Evolutionary conservation across 225 moss, liverwort and hornwort genomes (phyloP), one percentile per base, ranked within the genome.

Genomic region (Antitrichia curtipendula): DNA sequence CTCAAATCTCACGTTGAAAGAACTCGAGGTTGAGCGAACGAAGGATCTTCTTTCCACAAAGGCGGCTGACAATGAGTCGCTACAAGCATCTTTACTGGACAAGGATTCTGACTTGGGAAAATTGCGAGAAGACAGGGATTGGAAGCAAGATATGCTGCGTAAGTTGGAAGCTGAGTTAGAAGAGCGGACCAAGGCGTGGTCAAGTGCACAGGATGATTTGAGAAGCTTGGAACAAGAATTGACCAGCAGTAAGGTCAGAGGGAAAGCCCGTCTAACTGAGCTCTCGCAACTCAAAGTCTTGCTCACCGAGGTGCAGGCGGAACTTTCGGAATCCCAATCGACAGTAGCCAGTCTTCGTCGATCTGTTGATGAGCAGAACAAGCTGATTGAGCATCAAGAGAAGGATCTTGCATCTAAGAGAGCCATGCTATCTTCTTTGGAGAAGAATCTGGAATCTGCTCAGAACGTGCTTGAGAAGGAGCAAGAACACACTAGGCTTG

Each of bases 221-320:
- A 88, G 54, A 82, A 61, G 53, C n/a, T 47, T 90, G 62, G 90
- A 88, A 56, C 90, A 88, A 16, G 90, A 90, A 60, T 69, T 90
- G 85, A 62, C 88, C 69, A 90, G 90, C 82, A 88, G 90, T 23
- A 90, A 90, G 69, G 62, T 90, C 20, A 68, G 90, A 88, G 90
- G 90, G 58, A 90, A 90, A 49, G 88, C 90, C 13, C 90, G 90
- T 38, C 45, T 90, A 69, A 82, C 45, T 76, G 90, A 90, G 77
- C 85, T 90, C 76, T 90, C 90, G 85, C 90, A 90, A 75, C 85
- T 90, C 29, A 90, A 90, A 82, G 85, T 90, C 69, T 82, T 90
- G 69, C 90, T 90, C 70, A 81, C 90, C 47, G 90, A 90, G 85
- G 90, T 90, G 85, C 90, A 90, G 70, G 29, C 54, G 16, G 90